A percentile compares a stretch with the other conserved stretches of the same genome.
Conservation (phyloP, 2,329 filamentous ascomycete genomes). For the Trichothecium roseum region DNA sequence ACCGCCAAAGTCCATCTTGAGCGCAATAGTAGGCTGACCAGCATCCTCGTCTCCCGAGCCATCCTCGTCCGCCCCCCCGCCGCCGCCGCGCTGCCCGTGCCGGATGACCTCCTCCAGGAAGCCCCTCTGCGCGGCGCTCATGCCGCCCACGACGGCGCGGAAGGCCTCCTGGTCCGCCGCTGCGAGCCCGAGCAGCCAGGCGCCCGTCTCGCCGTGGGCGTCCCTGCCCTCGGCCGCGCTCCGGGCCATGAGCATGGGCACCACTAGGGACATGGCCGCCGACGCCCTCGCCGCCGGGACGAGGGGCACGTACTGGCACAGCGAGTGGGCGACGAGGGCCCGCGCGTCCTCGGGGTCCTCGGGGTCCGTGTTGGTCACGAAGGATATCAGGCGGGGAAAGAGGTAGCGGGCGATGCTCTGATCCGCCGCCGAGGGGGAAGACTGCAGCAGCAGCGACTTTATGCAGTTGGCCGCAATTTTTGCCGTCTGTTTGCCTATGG, state of each 20-base stretch:
- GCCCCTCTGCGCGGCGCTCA: constrained; percentile 59
- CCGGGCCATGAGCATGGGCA: constrained; percentile 66
- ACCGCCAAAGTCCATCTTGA: constrained; percentile 85
- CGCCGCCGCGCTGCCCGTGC: constrained; percentile 42
- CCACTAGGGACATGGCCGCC: constrained; percentile 62
- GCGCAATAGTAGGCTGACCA: constrained; percentile 70
- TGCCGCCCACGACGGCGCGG: constrained; percentile 57
- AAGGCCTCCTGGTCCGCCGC: constrained; percentile 65
- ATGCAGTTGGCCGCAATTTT: constrained; percentile 88
- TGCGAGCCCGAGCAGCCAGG: constrained; percentile 70
- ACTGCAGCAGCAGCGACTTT: constrained; percentile 67
- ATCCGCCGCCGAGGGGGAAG: constrained; percentile 52
- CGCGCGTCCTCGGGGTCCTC: constrained; percentile 76
- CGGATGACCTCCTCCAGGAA: constrained; percentile 77
- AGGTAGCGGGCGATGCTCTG: constrained; percentile 65
- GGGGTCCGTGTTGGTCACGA: constrained; percentile 57
- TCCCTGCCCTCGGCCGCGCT: constrained; percentile 52
- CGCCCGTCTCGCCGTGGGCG: constrained; percentile 63
- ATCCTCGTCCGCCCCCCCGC: constrained; percentile 25
- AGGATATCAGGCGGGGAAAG: constrained; percentile 64
- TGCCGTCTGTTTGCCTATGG: constrained; percentile 52
- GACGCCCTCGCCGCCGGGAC: constrained; percentile 34
- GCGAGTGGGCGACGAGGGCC: constrained; percentile 58
- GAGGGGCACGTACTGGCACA: constrained; percentile 59
- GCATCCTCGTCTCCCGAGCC: constrained; percentile 20